Evolutionary conservation across 345 rosid species (phyloP), one percentile per base, ranked within the genome.

Genomic region (Sisymbrium altissimum): DNA sequence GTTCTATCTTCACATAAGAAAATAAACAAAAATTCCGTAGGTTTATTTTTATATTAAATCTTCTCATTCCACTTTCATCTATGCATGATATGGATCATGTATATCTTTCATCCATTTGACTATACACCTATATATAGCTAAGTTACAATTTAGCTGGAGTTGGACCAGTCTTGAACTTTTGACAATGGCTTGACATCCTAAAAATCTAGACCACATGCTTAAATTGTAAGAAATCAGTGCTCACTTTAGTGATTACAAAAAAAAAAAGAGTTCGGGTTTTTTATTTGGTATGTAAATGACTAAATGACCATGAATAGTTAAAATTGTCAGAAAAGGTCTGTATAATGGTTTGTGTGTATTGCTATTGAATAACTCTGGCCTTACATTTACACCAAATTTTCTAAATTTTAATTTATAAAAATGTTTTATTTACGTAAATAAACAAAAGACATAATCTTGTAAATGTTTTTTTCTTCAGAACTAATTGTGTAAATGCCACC

Each of bases 1-100:
- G 13, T 40, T 75, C 46, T 40, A 52, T 60, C 17, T 66, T 49
- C 73, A 74, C 68, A 67, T 59, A 59, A 59, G 36, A 39, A 17
- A 33, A 13, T 27, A 41, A 56, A 27, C 56, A 21, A 40, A 41
- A 29, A 67, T 38, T 52, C n/a, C 5, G 17, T 40, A 40, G 11
- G 39, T 3, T 35, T 52, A 11, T 14, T 36, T 15, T 49, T 1
- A 5, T 11, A 8, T 9, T 14, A 38, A 36, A 9, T 23, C 15
- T 52, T 52, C 18, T 25, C 18, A 15, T 67, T 67, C 52, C 23
- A 27, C 56, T 35, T 71, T 35, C 39, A 48, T 60, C 14, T n/a
- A 15, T 36, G 53, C 10, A 27, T 27, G 1, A 14, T 55, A 19
- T 60, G 49, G 32, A 57, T 32, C n/a, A 60, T 25, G 10, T 25